Evolutionary conservation across 345 rosid genomes (phyloP), one percentile per base, ranked within the genome.

Genomic region (Atalantia buxifolia): DNA sequence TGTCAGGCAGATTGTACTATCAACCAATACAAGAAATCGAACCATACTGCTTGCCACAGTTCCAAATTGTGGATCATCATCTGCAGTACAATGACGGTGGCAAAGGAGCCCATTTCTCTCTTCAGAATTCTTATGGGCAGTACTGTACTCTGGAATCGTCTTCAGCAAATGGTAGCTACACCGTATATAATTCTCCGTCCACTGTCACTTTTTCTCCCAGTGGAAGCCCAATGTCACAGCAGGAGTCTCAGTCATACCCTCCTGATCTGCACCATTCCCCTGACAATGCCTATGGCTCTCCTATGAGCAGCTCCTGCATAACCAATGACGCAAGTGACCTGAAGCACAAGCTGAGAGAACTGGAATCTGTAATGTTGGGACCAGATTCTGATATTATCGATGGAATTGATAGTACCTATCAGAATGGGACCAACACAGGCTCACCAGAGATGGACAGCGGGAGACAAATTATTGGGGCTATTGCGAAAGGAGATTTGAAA

Each of bases 311-410:
- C n/a, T 95, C 97, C 31, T 95, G 93, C 80, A 82, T 91, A 69
- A 93, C 97, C 1, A 91, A 93, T 38, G 95, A 92, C 67, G 89
- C 80, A 33, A 86, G 78, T 75, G 90, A 92, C 67, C 83, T 90
- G 19, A 84, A 64, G 86, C 87, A 86, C 82, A 95, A 92, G 93
- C 84, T 95, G 81, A 90, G 84, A 78, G 98, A 95, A 74, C 71
- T 95, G 25, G 98, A 95, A 80, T 88, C 87, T 12, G 95, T 79
- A 66, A 93, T 95, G 98, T 81, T 95, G 78, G 98, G 95, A 45
- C 93, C 98, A 6, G 98, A 95, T 80, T 85, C 89, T 53, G 90
- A 87, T 76, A 75, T 86, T 62, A 78, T 84, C 50, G 86, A 85
- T 72, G 80, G 85, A 69, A 80, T 83, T 62, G 83, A 86, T 62